Percentiles rank a stretch among this genome's conserved stretches.
Evolutionary conservation across 1,139 yeast species (phyloP).

Genomic region (Blastobotrys proliferans): DNA sequence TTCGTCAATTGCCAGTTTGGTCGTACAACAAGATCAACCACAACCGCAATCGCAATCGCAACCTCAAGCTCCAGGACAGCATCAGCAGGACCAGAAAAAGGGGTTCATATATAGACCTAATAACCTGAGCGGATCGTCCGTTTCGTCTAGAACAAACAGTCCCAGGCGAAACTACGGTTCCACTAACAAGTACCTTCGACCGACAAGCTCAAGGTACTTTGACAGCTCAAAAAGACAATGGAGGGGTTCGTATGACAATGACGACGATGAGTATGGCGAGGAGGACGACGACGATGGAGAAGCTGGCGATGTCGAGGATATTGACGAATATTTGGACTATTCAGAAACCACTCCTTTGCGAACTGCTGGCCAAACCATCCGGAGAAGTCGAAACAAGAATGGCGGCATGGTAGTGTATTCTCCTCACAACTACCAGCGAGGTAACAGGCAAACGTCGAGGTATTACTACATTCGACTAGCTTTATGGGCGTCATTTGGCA

Average conservation of each 20-base stretch:
- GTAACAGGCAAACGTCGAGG: constrained; percentile 16
- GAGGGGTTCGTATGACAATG: constrained; percentile 14
- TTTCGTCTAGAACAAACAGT: constrained; percentile 5
- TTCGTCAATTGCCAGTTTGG: too few species aligned
- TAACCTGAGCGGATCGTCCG: not conserved
- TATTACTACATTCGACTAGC: constrained; percentile 28
- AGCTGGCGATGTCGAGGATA: constrained; percentile 30
- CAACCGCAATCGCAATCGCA: not conserved
- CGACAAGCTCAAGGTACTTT: constrained; percentile 15
- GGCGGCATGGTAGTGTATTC: constrained; percentile 28
- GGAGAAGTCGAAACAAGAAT: constrained; percentile 22
- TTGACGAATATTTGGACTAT: constrained; percentile 28
- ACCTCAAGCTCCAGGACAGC: not conserved
- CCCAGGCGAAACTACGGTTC: constrained; percentile 6
- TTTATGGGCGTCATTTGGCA: constrained; percentile 29
- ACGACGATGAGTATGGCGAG: constrained; percentile 19
- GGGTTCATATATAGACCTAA: not conserved
- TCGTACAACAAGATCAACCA: too few species aligned
- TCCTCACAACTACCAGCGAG: constrained; percentile 33
- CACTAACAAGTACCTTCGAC: constrained; percentile 13
- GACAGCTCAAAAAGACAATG: constrained; percentile 13
- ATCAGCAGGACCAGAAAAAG: not conserved
- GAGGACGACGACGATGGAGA: constrained; percentile 31
- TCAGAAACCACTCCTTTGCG: constrained; percentile 33
- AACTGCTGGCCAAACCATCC: constrained; percentile 19